Base-by-base conservation (phyloP, 306 rosid species). In the Rosa rugosa region DNA sequence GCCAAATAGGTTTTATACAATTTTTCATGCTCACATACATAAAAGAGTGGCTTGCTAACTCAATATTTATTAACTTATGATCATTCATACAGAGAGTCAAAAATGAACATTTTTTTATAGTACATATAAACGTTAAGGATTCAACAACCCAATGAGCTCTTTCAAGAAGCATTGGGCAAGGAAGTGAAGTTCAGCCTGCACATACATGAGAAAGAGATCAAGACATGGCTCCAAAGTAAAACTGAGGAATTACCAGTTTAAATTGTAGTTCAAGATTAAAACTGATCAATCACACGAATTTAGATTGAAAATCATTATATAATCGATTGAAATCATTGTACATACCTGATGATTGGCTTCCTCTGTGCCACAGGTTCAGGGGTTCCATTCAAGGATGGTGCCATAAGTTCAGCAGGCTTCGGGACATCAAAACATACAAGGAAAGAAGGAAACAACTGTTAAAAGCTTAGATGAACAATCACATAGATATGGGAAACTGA, bases 101-200 rank as follows among this genome's bases (percentile, higher is more conserved):
- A 71, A 45, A 75, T 4, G 46, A 22, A 75, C 23, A 66, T 6
- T 62, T 6, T 18, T 56, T 77, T 59, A 69, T 77, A 50, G 72
- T 80, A 68, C 77, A 85, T 50, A 51, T 44, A 44, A 50, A 69
- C 49, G 69, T 69, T 54, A 5, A 45, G 36, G 41, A 45, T 45
- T 68, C 44, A 31, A 31, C 49, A 12, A 47, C 72, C 69, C 64
- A 77, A 89, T 40, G 91, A 86, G 85, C 94, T 82, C 80, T 87
- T 86, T 69, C 89, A 90, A 50, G 90, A 78, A 72, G 89, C 88
- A 87, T 89, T 93, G 51, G 87, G 90, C 81, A 95, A 69, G 53
- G 99, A 91, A 72, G 97, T 93, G 84, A 95, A 89, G 84, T 84
- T 93, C 81, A 95, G 76, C 96, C 99, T 95, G 92, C 80, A 84